phyloP scores from a whole-genome alignment of 2,329 filamentous ascomycete genomes.

The Chaetomiaceae sp. region DNA sequence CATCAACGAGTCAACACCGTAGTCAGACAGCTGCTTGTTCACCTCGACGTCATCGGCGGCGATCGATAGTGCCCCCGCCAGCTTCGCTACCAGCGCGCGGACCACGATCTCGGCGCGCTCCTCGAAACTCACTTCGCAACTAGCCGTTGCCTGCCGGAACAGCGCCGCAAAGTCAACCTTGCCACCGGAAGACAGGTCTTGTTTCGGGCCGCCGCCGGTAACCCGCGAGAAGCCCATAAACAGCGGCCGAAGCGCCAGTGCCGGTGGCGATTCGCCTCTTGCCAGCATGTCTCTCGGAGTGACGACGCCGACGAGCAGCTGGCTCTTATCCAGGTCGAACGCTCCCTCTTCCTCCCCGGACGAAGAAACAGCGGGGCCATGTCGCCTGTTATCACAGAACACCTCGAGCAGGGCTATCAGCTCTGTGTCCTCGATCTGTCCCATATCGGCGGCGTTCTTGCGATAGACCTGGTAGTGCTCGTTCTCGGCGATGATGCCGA shows the following conservation, averaged over 20 bases:
- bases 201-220: no score
- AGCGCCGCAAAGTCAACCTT: neutral
- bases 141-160: slow-evolving; percentile 1
- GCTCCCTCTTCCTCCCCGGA: no score
- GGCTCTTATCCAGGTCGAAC: no score
- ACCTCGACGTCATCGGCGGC: slow-evolving; percentile 13
- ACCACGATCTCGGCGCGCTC: neutral
- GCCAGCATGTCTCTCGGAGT: no score
- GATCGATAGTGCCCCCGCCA: slow-evolving; percentile 7
- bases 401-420: slow-evolving; percentile 3
- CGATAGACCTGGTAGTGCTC: neutral
- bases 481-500: slow-evolving; percentile 21
- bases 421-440: neutral
- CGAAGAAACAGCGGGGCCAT: no score
- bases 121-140: neutral
- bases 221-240: no score
- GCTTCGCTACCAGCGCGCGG: slow-evolving; percentile 6
- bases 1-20: slow-evolving; percentile 29
- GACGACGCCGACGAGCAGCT: no score
- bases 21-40: slow-evolving; percentile 10
- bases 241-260: no score
- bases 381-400: no score
- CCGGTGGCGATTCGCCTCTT: no score
- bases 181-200: no score
- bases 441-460: neutral